Base-by-base conservation (phyloP, 108 stramenopile species). In the Nitzschia sp. region DNA sequence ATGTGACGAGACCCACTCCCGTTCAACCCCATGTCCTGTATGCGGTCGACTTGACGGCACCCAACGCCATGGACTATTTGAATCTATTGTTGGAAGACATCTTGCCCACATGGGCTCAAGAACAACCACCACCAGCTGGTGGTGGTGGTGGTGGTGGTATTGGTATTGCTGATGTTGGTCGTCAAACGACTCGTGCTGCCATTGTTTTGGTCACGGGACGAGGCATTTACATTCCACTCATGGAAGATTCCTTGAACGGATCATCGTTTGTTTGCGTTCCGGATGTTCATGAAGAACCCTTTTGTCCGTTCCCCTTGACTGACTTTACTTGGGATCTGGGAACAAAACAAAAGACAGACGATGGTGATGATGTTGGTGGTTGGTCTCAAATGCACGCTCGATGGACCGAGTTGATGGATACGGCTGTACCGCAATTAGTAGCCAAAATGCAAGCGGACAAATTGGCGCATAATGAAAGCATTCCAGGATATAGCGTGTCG, bases 271-370 rank as follows among this genome's bases (percentile, higher is more conserved):
- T 83, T 9, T 63, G 88, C n/a, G 73, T 90, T 55, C 77, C 92
- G 13, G 92, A 93, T 63, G 82, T 93, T 5, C 76, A 64, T 28
- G 83, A 85, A 26, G 88, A 90, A 55, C 89, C 89, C 15, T 90
- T 87, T 65, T 77, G 70, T 73, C 92, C 89, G 15, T 41, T 87
- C 22, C 92, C 92, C 15, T 57, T 87, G 2, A 2, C 69, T 16
- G 72, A 72, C 36, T 90, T 80, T 78, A 81, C 89, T 0, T 82
- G 80, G 59, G 81, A 77, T 48, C 38, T 93, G 16, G 35, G 47
- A 0, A 59, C 58, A 34, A 35, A 73, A 62, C 41, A 26, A 36
- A 63, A 32, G 4, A 25, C 25, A 1, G 16, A 68, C 3, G 6
- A 44, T 27, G n/a, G n/a, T n/a, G n/a, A n/a, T n/a, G n/a, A n/a